Conservation (phyloP, 805 yeast species). For the Ogataea paradorogensis region DNA sequence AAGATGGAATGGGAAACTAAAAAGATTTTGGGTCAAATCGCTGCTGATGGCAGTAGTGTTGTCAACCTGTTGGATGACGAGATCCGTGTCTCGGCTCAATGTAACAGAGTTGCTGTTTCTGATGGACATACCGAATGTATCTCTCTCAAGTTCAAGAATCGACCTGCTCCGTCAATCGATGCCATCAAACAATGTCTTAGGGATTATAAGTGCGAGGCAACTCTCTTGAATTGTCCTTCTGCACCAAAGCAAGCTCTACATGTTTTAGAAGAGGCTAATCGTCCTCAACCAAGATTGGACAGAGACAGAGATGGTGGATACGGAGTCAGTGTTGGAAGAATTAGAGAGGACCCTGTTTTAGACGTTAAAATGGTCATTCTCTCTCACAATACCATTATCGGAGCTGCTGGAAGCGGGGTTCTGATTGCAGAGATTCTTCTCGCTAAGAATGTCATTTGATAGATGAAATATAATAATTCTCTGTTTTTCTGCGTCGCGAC, state of each 20-base stretch:
- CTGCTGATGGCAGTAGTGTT: conserved; percentile 51
- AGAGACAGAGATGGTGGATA: conserved; percentile 92
- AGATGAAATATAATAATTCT: conserved; percentile 30
- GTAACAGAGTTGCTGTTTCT: conserved; percentile 94
- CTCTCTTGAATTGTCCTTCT: conserved; percentile 74
- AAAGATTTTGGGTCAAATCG: conserved; percentile 77
- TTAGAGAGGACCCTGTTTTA: conserved; percentile 88
- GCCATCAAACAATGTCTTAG: conserved; percentile 67
- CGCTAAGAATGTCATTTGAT: conserved; percentile 57
- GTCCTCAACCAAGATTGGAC: conserved; percentile 98
- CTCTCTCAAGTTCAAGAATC: conserved; percentile 73
- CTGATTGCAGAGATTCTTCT: conserved; percentile 88
- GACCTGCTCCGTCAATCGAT: conserved; percentile 83
- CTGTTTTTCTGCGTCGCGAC: conserved; percentile 1
- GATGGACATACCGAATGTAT: conserved; percentile 98
- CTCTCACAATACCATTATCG: conserved; percentile 95
- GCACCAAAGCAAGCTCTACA: conserved; percentile 94
- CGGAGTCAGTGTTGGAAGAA: conserved; percentile 92
- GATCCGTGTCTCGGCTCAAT: conserved; percentile 88
- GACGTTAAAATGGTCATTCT: conserved; percentile 96
- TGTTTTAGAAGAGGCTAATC: conserved; percentile 83
- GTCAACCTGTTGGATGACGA: conserved; percentile 61
- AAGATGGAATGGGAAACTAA: conserved; percentile 98
- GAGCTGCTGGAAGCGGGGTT: conserved; percentile 98
- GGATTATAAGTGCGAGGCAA: conserved; percentile 82